Evolutionary conservation across 257 asterid species (phyloP).

Genomic region (Handroanthus guayacan): DNA sequence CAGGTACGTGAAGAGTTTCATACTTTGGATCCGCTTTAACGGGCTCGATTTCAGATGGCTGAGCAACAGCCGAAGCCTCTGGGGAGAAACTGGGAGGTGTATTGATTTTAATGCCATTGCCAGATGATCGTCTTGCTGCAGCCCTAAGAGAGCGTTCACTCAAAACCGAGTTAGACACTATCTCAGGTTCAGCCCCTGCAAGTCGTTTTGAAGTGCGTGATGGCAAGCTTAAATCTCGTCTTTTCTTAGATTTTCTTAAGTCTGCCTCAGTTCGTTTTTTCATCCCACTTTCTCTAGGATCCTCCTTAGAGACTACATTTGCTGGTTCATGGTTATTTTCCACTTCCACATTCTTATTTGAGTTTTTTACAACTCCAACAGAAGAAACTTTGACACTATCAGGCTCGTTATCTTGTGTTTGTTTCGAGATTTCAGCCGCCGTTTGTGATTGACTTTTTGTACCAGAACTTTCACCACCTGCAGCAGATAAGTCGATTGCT

Average conservation of each 20-base stretch:
- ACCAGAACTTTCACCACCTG: constrained; percentile 44
- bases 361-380: constrained; percentile 19
- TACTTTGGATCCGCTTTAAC: constrained; percentile 17
- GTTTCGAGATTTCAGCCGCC: constrained; percentile 38
- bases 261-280: constrained; percentile 6
- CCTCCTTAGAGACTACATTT: constrained; percentile 25
- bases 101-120: constrained; percentile 19
- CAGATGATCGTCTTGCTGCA: constrained; percentile 18
- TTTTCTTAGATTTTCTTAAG: constrained; percentile 43
- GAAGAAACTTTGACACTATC: not conserved
- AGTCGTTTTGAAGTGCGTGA: constrained; percentile 45
- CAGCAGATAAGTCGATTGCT: constrained; percentile 34
- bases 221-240: constrained; percentile 29
- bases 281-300: constrained; percentile 24
- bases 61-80: constrained; percentile 31
- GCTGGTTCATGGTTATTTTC: constrained; percentile 20
- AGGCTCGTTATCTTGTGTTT: constrained; percentile 25
- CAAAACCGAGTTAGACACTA: constrained; percentile 21
- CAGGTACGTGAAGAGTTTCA: constrained; percentile 14
- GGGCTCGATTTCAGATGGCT: constrained; percentile 29
- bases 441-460: constrained; percentile 25
- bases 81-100: not conserved
- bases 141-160: constrained; percentile 37
- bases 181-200: constrained; percentile 34
- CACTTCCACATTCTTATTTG: constrained; percentile 25